Conservation (phyloP, 805 yeast genomes). For the Komagataella pseudopastoris region DNA sequence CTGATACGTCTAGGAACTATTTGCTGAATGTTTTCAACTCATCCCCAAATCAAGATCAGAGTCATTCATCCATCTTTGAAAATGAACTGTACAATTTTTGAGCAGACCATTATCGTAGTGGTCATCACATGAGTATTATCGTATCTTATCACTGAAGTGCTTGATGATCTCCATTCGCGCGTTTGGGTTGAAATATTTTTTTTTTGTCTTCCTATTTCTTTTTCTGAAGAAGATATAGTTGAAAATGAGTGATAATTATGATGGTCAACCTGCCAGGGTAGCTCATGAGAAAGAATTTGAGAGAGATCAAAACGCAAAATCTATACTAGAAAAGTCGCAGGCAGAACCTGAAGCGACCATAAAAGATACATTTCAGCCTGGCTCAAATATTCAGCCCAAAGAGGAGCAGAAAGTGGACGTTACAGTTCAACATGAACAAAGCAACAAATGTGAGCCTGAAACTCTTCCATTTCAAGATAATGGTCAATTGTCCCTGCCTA, state of each 20-base stretch:
- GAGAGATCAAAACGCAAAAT: not conserved
- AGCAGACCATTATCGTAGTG: not conserved
- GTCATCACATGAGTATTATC: not conserved
- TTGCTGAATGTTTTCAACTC: not conserved
- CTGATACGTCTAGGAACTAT: not conserved
- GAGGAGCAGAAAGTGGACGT: not conserved
- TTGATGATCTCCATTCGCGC: not conserved
- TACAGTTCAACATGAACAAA: not conserved
- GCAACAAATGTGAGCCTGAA: not conserved
- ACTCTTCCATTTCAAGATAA: not conserved
- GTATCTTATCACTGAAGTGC: not conserved
- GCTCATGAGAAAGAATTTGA: not conserved
- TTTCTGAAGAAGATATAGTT: not conserved
- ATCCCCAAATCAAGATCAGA: not conserved
- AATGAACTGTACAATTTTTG: not conserved
- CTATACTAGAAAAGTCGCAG: not conserved
- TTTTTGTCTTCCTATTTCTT: not conserved
- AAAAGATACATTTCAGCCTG: not conserved
- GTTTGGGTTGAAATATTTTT: not conserved
- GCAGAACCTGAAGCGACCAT: not conserved
- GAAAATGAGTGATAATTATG: not conserved
- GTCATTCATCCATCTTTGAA: not conserved
- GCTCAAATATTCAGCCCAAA: not conserved
- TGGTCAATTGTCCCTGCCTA: not conserved
- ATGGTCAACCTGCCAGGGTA: not conserved